phyloP scores from a whole-genome alignment of 106 monocot genomes.

The Dendrobium nobile region DNA sequence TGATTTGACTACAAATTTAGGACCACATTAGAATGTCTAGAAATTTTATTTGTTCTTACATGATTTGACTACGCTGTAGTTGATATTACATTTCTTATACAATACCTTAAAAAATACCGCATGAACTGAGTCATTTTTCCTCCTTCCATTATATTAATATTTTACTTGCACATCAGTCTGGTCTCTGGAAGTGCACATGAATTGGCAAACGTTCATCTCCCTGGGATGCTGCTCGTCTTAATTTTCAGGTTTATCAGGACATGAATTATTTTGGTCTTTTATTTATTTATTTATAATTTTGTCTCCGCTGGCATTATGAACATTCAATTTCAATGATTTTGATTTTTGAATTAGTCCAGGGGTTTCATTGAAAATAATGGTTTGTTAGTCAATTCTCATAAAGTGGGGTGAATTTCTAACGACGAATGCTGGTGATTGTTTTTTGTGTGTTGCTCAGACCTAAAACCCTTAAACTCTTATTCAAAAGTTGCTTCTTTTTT shows the following conservation, averaged over 20 bases:
- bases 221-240: slow-evolving; percentile 12
- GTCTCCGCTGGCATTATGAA: neutral
- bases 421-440: neutral
- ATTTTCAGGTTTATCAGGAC: slow-evolving; percentile 9
- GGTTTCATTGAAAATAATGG: neutral
- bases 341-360: neutral
- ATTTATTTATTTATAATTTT: neutral
- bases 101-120: neutral
- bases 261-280: neutral
- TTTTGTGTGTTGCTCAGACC: neutral
- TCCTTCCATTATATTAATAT: slow-evolving; percentile 6
- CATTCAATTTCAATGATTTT: neutral
- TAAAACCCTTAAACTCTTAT: neutral
- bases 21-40: neutral
- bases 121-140: neutral
- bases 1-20: neutral
- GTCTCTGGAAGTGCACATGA: slow-evolving; percentile 9
- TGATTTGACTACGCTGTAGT: neutral
- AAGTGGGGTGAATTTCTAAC: neutral
- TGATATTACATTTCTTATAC: neutral
- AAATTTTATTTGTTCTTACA: neutral
- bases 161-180: slow-evolving; percentile 16
- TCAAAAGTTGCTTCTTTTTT: neutral
- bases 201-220: slow-evolving; percentile 12
- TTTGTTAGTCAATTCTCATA: neutral